Evolutionary conservation across 2,329 filamentous ascomycete species (phyloP).

Genomic region (Calonectria fujianensis): DNA sequence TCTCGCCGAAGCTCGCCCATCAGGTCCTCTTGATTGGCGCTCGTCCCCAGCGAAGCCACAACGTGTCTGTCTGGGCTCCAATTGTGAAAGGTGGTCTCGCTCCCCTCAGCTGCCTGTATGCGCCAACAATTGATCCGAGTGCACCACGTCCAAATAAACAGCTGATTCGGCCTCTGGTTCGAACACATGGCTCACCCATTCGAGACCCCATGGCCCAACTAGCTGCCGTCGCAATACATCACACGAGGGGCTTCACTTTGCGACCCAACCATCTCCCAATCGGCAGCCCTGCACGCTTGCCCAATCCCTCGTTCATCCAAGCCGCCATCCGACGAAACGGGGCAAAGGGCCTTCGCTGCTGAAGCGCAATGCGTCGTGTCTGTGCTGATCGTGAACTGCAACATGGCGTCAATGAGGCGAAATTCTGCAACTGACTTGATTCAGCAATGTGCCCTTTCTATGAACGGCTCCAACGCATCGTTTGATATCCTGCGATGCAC

Average conservation of each 20-base stretch:
- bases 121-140: neutral
- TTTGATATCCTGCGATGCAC: neutral
- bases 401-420: neutral
- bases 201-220: neutral
- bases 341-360: neutral
- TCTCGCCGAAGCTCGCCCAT: neutral
- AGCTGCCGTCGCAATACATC: neutral
- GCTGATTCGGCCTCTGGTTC: neutral
- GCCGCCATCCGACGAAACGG: neutral
- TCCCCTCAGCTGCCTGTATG: neutral
- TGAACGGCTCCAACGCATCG: neutral
- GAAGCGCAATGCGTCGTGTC: neutral
- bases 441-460: neutral
- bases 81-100: neutral
- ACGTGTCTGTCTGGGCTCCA: neutral
- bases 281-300: neutral
- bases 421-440: neutral
- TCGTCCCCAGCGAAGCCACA: neutral
- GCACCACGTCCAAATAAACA: neutral
- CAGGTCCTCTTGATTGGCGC: neutral
- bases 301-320: neutral
- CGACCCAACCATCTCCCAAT: slow-evolving; percentile 1
- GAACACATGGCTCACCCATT: slow-evolving; percentile 1
- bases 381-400: neutral
- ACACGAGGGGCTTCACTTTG: neutral